Evolutionary conservation across 495 filamentous ascomycete genomes (phyloP).

Genomic region (Trichoderma erinaceum): DNA sequence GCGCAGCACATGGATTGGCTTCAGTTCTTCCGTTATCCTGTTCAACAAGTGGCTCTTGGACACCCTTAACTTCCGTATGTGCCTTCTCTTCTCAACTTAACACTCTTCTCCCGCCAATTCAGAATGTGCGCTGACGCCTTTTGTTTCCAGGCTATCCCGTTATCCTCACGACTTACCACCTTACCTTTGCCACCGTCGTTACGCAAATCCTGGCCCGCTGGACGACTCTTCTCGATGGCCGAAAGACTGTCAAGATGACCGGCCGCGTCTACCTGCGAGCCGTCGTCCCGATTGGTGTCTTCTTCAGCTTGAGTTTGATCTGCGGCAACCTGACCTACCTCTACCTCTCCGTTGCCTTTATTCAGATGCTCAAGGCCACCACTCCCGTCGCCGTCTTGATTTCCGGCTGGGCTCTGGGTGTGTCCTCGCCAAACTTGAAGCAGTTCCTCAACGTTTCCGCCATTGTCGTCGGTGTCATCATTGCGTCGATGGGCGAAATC

Average conservation of each 20-base stretch:
- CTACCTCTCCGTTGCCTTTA: conserved; percentile 88
- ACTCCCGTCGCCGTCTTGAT: conserved; percentile 85
- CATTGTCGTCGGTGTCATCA: conserved; percentile 84
- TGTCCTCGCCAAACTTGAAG: conserved; percentile 69
- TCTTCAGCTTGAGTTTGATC: conserved; percentile 91
- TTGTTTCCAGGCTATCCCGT: conserved; percentile 48
- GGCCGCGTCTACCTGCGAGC: conserved; percentile 83
- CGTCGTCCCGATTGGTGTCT: conserved; percentile 86
- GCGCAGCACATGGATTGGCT: conserved; percentile 75
- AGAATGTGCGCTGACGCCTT: not conserved
- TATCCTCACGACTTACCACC: conserved; percentile 89
- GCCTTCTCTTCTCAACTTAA: conserved; percentile 7
- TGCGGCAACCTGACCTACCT: conserved; percentile 91
- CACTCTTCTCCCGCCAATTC: not conserved
- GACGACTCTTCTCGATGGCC: conserved; percentile 78
- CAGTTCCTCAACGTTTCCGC: conserved; percentile 78
- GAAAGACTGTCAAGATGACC: conserved; percentile 90
- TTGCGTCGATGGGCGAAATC: conserved; percentile 90
- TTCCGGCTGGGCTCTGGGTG: conserved; percentile 74
- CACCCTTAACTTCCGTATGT: conserved; percentile 76
- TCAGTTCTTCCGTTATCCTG: conserved; percentile 89
- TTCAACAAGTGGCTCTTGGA: conserved; percentile 99
- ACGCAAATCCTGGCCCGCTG: conserved; percentile 84
- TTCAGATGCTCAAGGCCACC: conserved; percentile 97
- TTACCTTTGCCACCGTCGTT: conserved; percentile 82